Percentiles rank a stretch among this genome's conserved stretches.
phyloP scores from a whole-genome alignment of 768 basidiomycete species.

The Mycena pura region DNA sequence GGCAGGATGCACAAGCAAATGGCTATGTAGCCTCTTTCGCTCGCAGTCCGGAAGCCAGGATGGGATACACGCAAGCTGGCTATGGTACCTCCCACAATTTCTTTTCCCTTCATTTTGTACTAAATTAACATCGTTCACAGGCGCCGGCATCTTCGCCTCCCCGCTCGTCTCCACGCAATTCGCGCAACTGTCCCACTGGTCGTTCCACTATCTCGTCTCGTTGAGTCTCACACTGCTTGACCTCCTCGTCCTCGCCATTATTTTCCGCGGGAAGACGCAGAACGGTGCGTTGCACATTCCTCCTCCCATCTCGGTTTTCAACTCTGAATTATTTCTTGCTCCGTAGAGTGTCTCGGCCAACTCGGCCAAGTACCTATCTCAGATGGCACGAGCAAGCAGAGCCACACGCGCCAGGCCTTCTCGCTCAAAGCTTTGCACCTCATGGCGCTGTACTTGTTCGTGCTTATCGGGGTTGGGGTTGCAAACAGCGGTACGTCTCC shows the following conservation, averaged over 20 bases:
- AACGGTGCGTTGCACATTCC: slow-evolving; percentile 51
- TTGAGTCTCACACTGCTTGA: slow-evolving; percentile 55
- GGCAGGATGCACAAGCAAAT: slow-evolving; percentile 63
- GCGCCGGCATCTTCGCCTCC: slow-evolving; percentile 56
- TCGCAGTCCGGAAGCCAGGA: slow-evolving; percentile 51
- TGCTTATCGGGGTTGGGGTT: slow-evolving; percentile 54
- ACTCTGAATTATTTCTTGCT: neutral
- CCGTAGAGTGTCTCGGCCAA: slow-evolving; percentile 47
- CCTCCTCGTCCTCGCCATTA: slow-evolving; percentile 45
- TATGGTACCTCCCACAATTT: slow-evolving; percentile 45
- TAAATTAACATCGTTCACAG: slow-evolving; percentile 12
- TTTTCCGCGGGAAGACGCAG: slow-evolving; percentile 60
- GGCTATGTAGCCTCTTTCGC: slow-evolving; percentile 57
- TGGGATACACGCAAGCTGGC: slow-evolving; percentile 54
- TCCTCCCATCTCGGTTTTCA: neutral
- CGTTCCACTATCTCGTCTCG: slow-evolving; percentile 66
- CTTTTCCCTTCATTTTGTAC: neutral
- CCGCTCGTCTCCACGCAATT: slow-evolving; percentile 76
- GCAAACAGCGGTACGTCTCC: slow-evolving; percentile 6
- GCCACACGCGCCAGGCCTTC: slow-evolving; percentile 43
- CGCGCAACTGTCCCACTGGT: slow-evolving; percentile 57
- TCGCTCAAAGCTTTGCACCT: slow-evolving; percentile 43
- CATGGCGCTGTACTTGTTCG: slow-evolving; percentile 47
- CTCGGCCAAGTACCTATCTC: slow-evolving; percentile 46
- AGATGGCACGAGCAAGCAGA: slow-evolving; percentile 28